A percentile compares a stretch with the other conserved stretches of the same genome.
Conservation (phyloP, 805 yeast genomes). For the Tetrapisispora namnaoensis region DNA sequence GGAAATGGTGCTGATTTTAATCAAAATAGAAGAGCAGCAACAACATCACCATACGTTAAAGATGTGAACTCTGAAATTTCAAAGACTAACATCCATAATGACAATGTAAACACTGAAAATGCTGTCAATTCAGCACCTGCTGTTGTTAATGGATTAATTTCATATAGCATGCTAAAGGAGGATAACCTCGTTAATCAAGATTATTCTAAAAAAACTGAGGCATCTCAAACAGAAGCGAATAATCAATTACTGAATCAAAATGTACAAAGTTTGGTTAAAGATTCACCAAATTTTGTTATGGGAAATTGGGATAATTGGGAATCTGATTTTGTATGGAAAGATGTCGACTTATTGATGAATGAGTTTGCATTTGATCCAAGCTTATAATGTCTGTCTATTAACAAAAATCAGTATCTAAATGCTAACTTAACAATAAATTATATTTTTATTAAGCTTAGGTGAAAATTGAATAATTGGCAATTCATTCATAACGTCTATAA, state of each 20-base stretch:
- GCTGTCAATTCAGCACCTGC: constrained; percentile 2
- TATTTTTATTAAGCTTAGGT: no score
- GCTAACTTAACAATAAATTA: no score
- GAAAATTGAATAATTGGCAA: no score
- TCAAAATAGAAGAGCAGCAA: neutral
- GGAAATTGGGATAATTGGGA: constrained; percentile 36
- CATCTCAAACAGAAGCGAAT: neutral
- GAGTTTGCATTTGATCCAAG: constrained; percentile 79
- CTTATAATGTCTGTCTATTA: constrained; percentile 16
- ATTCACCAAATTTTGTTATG: constrained; percentile 17
- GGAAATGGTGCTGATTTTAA: neutral
- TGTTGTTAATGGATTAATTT: neutral
- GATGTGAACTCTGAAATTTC: neutral
- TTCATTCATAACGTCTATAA: no score
- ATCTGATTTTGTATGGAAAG: constrained; percentile 47
- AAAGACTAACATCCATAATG: no score
- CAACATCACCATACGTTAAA: neutral
- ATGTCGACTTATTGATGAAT: constrained; percentile 81
- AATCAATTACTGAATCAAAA: neutral
- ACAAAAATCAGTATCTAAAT: neutral
- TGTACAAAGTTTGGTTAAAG: neutral
- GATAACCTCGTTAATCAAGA: neutral
- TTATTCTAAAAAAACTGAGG: neutral
- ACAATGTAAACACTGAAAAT: no score
- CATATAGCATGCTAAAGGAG: neutral